Evolutionary conservation across 192 early-diverging fungal species (phyloP), one percentile per base, ranked within the genome.

Genomic region (Phycomyces blakesleeanus): DNA sequence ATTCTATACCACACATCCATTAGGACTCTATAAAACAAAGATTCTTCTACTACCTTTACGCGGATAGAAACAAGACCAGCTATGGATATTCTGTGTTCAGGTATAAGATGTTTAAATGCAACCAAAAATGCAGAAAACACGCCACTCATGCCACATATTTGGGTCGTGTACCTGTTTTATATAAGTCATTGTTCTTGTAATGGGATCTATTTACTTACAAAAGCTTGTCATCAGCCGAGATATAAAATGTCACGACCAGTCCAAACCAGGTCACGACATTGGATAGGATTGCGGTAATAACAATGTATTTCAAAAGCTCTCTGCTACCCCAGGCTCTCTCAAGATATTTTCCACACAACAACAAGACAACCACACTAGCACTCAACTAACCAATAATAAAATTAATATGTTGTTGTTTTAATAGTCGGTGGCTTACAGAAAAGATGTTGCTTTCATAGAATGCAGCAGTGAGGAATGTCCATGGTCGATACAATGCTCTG

Each of bases 21-120:
- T 34, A 15, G 29, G 55, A 21, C 5, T 15, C 12, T 56, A 37
- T 16, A 16, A 18, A 27, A 1, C 29, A 24, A 29, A 41, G 8
- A 41, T 14, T 14, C 8, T 41, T 14, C 12, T 34, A 26, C 25
- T 83, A 90, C 88, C 80, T 89, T 90, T 59, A 86, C 86, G 14
- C 92, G 89, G 57, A 96, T 77, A 6, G 87, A 82, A 5, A 93
- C 29, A 4, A 80, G 22, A 20, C 85, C 83, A 26, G 75, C 76
- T 57, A 87, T 80, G 14, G 78, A 85, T 42, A 95, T 63, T 21
- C 75, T 62, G 71, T 98, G 91, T 59, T 98, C 96, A 0, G 96
- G 96, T 16, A 95, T 82, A 9, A 93, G 67, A 58, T 94, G 88
- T 69, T 95, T 96, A 70, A 96, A 93, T 14, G 89, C 90, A 24